phyloP scores from a whole-genome alignment of 345 rosid genomes.

The Raphanus raphanistrum region DNA sequence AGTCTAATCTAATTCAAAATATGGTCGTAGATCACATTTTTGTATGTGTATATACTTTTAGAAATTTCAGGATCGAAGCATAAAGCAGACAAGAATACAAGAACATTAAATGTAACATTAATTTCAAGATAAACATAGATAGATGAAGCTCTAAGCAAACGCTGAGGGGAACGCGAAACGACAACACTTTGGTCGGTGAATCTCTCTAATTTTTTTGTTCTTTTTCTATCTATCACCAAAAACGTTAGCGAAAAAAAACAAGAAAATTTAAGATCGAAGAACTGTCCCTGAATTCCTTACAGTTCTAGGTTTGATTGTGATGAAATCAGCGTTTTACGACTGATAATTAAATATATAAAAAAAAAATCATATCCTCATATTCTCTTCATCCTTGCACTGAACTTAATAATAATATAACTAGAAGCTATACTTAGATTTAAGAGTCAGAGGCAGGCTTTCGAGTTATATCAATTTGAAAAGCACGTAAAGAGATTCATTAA shows the following conservation, averaged over 20 bases:
- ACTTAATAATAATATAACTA: no score
- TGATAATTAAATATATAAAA: no score
- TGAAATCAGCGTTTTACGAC: background rate
- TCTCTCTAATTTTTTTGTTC: background rate
- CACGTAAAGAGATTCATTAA: background rate
- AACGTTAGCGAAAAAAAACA: no score
- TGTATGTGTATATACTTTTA: background rate
- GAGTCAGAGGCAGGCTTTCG: no score
- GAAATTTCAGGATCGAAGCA: constrained; percentile 1
- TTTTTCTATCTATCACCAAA: constrained; percentile 16
- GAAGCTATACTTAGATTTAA: no score
- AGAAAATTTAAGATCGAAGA: constrained; percentile 5
- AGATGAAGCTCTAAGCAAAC: constrained; percentile 36
- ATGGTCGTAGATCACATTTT: background rate
- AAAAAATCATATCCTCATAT: no score
- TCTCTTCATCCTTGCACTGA: no score
- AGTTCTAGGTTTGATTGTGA: background rate
- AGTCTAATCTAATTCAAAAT: background rate
- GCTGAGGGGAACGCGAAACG: constrained; percentile 37
- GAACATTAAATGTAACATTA: constrained; percentile 31
- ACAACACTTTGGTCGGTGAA: constrained; percentile 35
- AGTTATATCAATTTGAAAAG: background rate
- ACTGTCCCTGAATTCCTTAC: constrained; percentile 3
- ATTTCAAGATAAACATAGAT: constrained; percentile 12
- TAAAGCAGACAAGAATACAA: constrained; percentile 31